Conservation (phyloP, 192 early-diverging fungal species). For the Coemansia sp. region DNA sequence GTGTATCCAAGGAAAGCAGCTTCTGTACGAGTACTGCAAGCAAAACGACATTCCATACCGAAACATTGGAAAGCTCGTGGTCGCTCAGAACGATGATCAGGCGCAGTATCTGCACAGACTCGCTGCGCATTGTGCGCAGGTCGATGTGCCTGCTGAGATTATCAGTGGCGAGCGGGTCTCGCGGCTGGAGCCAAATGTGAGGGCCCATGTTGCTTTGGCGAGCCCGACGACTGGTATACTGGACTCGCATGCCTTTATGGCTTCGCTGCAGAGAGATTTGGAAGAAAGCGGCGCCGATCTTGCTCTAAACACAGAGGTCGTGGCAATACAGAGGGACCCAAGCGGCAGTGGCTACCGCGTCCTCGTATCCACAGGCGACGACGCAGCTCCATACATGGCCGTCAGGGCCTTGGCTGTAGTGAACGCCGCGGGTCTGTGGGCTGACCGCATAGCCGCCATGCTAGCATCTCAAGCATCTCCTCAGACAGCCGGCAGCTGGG, state of each 20-base stretch:
- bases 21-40: slow-evolving; percentile 64
- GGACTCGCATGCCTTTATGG: slow-evolving; percentile 72
- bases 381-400: slow-evolving; percentile 32
- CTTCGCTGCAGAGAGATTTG: slow-evolving; percentile 54
- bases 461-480: slow-evolving; percentile 9
- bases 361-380: slow-evolving; percentile 50
- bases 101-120: slow-evolving; percentile 54
- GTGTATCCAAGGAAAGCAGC: slow-evolving; percentile 69
- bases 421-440: slow-evolving; percentile 74
- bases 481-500: slow-evolving; percentile 14
- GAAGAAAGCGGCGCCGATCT: slow-evolving; percentile 54
- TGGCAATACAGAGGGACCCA: slow-evolving; percentile 35
- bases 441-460: slow-evolving; percentile 60
- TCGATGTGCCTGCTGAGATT: slow-evolving; percentile 57
- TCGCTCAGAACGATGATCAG: slow-evolving; percentile 57
- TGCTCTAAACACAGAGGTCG: slow-evolving; percentile 53
- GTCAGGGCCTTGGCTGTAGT: slow-evolving; percentile 61
- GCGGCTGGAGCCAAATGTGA: slow-evolving; percentile 59
- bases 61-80: slow-evolving; percentile 75
- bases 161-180: slow-evolving; percentile 34
- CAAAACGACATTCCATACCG: slow-evolving; percentile 53
- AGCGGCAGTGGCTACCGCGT: slow-evolving; percentile 47
- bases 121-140: slow-evolving; percentile 51
- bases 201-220: slow-evolving; percentile 55
- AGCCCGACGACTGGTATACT: slow-evolving; percentile 79